Evolutionary conservation across 192 early-diverging fungal genomes (phyloP).

Genomic region (Helicostylum pulchrum): DNA sequence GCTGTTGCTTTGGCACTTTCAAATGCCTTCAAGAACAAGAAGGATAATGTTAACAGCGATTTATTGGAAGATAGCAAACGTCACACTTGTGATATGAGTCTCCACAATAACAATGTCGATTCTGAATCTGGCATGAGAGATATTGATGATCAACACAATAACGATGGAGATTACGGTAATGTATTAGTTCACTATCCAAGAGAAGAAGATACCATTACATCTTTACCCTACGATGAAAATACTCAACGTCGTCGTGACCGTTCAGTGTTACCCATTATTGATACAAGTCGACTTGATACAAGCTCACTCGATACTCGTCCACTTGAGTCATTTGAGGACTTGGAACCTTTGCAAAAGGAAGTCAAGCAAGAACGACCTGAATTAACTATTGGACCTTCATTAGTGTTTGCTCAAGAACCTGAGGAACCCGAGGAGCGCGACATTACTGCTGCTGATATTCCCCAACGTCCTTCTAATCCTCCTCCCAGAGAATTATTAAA

Average conservation of each 20-base stretch:
- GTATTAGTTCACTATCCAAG: background rate
- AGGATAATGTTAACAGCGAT: background rate
- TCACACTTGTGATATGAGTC: slow-evolving; percentile 4
- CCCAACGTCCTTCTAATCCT: slow-evolving; percentile 12
- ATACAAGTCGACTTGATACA: too few species aligned
- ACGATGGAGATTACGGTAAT: background rate
- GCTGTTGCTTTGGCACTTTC: slow-evolving; percentile 30
- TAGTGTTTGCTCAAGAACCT: slow-evolving; percentile 12
- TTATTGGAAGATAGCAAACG: background rate
- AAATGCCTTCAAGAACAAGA: background rate
- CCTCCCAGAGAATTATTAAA: slow-evolving; percentile 7
- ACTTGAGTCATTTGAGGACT: too few species aligned
- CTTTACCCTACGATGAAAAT: too few species aligned
- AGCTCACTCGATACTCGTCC: too few species aligned
- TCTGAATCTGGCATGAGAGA: background rate
- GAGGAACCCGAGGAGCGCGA: background rate
- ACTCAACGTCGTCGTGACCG: too few species aligned
- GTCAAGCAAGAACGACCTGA: background rate
- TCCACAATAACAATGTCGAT: background rate
- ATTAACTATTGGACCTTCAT: background rate
- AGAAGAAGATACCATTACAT: slow-evolving; percentile 39
- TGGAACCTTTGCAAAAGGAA: too few species aligned
- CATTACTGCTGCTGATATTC: background rate
- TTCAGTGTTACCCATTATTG: too few species aligned
- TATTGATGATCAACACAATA: background rate